These are phyloP conservation scores for Mitragyna speciosa DNA, from an alignment of 257 asterid species.

Conservation along the genomic window DNA sequence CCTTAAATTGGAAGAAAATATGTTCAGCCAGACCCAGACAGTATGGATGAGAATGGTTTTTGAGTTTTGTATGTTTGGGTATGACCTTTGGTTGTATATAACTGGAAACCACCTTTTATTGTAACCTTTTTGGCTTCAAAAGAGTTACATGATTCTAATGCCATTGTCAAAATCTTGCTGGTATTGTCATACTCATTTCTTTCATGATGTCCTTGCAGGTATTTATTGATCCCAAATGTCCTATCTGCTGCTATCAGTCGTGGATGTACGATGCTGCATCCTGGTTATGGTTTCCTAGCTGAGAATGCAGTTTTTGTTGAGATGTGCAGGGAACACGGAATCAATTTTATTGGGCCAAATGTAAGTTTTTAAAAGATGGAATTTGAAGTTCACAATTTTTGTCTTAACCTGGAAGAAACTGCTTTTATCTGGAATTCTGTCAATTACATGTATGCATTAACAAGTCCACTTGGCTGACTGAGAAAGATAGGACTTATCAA, in stretches of 20 bases:
- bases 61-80: not conserved
- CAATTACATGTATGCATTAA: not conserved
- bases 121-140: not conserved
- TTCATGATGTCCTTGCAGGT: constrained; percentile 46
- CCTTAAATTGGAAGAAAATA: not conserved
- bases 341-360: constrained; percentile 96
- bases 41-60: not conserved
- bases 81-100: not conserved
- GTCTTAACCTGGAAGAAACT: not conserved
- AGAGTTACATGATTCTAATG: not conserved
- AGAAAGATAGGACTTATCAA: not conserved
- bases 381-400: not conserved
- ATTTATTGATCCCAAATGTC: constrained; percentile 82
- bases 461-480: not conserved
- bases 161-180: not conserved
- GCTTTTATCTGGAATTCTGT: not conserved
- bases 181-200: not conserved
- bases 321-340: constrained; percentile 88
- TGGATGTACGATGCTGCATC: constrained; percentile 96
- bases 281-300: constrained; percentile 97
- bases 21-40: not conserved
- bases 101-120: not conserved
- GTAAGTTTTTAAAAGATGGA: constrained; percentile 44
- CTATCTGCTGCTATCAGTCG: constrained; percentile 89
- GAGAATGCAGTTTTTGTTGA: constrained; percentile 96